Evolutionary conservation across 768 basidiomycete genomes (phyloP).

Genomic region (Coprinopsis marcescibilis): DNA sequence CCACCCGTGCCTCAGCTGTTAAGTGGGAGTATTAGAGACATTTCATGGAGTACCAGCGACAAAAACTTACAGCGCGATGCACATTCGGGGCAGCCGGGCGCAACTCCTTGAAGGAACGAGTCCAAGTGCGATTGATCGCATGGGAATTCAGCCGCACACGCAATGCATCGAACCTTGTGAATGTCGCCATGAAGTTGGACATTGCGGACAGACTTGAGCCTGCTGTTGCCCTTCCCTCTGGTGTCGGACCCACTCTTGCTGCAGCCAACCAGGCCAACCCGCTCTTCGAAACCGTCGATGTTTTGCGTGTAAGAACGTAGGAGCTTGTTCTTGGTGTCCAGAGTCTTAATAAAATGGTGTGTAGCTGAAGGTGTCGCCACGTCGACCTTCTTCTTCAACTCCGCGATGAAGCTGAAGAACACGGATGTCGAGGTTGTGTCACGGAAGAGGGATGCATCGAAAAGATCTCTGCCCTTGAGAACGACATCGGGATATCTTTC

Average conservation of each 20-base stretch:
- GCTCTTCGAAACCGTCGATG: conserved; percentile 90
- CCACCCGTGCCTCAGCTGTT: conserved; percentile 72
- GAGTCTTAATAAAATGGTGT: conserved; percentile 80
- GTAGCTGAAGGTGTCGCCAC: conserved; percentile 77
- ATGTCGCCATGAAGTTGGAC: conserved; percentile 95
- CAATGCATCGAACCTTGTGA: conserved; percentile 80
- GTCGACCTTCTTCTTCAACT: conserved; percentile 80
- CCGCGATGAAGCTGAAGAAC: conserved; percentile 93
- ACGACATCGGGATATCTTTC: conserved; percentile 76
- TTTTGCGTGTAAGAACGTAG: conserved; percentile 95
- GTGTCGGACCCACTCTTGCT: conserved; percentile 47
- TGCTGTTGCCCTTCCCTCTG: conserved; percentile 63
- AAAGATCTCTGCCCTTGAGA: conserved; percentile 90
- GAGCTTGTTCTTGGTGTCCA: conserved; percentile 80
- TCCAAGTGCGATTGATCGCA: conserved; percentile 59
- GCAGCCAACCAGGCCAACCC: conserved; percentile 66
- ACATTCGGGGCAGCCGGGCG: conserved; percentile 89
- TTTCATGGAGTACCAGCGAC: conserved; percentile 6
- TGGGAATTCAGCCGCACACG: conserved; percentile 76
- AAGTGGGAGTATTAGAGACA: conserved; percentile 11
- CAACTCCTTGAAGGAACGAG: conserved; percentile 60
- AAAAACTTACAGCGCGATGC: conserved; percentile 62
- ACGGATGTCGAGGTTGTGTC: conserved; percentile 79
- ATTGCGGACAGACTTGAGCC: conserved; percentile 72
- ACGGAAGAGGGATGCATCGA: conserved; percentile 88